phyloP scores from a whole-genome alignment of 179 eudicot species.

The Patellifolia procumbens region DNA sequence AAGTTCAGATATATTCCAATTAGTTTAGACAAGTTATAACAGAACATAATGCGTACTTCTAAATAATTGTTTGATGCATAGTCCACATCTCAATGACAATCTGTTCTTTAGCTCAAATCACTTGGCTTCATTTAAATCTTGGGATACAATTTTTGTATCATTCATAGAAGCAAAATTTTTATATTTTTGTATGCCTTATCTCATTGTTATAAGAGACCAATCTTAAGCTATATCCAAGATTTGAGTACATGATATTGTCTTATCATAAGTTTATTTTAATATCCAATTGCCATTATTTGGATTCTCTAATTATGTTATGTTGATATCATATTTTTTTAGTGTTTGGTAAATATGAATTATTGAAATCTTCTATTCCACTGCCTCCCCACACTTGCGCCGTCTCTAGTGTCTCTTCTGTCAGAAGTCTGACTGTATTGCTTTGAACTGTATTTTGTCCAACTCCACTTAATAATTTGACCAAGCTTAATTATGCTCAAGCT shows the following conservation, averaged over 20 bases:
- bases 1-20: no score
- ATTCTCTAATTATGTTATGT: slow-evolving; percentile 9
- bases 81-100: slow-evolving; percentile 44
- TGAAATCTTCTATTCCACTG: slow-evolving; percentile 20
- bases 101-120: slow-evolving; percentile 14
- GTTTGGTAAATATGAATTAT: slow-evolving; percentile 11
- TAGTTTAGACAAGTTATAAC: no score
- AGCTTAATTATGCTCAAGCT: no score
- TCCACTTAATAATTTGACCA: background rate
- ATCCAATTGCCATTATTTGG: slow-evolving; percentile 25
- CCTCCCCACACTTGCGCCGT: slow-evolving; percentile 33
- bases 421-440: slow-evolving; percentile 30
- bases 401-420: slow-evolving; percentile 31
- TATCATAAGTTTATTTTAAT: slow-evolving; percentile 10
- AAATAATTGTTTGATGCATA: no score
- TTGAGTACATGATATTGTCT: slow-evolving; percentile 21
- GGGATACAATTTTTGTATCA: no score
- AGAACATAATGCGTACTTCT: no score
- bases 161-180: no score
- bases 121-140: slow-evolving; percentile 18
- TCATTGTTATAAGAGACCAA: slow-evolving; percentile 7
- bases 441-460: slow-evolving; percentile 29
- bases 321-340: slow-evolving; percentile 19
- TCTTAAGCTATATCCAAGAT: slow-evolving; percentile 30
- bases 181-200: background rate